These are phyloP conservation scores for Alternaria viburni DNA, from an alignment of 2,329 filamentous ascomycete species.

Conservation along the genomic window DNA sequence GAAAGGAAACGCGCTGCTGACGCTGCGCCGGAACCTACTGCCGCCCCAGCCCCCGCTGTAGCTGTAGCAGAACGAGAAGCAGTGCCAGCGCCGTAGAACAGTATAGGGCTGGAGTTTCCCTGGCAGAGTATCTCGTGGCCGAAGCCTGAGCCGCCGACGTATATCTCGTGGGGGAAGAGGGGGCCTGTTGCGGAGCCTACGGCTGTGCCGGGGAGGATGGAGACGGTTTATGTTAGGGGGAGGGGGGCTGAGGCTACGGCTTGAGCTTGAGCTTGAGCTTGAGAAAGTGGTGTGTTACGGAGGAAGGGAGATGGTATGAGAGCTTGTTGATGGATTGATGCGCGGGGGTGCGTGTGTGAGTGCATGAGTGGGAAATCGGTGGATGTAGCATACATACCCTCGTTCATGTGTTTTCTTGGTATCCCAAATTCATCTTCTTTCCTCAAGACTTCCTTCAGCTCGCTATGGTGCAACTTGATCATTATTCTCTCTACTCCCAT, in stretches of 20 bases:
- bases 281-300: too few relatives aligned
- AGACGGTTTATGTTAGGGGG: constrained; percentile 1
- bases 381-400: background rate
- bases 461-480: background rate
- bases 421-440: background rate
- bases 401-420: background rate
- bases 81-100: constrained; percentile 1
- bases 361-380: background rate
- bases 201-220: background rate
- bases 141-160: constrained; percentile 5
- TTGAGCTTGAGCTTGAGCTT: too few relatives aligned
- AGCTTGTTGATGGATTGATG: too few relatives aligned
- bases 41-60: background rate
- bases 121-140: constrained; percentile 5
- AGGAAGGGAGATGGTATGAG: too few relatives aligned
- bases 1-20: background rate
- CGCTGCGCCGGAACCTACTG: background rate
- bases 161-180: constrained; percentile 23
- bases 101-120: constrained; percentile 5
- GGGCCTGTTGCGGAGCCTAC: constrained; percentile 6
- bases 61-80: background rate
- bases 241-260: background rate
- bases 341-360: background rate
- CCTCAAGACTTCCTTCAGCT: background rate
- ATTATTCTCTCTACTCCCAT: background rate